phyloP scores from a whole-genome alignment of 108 stramenopile species.

The Seminavis robusta region DNA sequence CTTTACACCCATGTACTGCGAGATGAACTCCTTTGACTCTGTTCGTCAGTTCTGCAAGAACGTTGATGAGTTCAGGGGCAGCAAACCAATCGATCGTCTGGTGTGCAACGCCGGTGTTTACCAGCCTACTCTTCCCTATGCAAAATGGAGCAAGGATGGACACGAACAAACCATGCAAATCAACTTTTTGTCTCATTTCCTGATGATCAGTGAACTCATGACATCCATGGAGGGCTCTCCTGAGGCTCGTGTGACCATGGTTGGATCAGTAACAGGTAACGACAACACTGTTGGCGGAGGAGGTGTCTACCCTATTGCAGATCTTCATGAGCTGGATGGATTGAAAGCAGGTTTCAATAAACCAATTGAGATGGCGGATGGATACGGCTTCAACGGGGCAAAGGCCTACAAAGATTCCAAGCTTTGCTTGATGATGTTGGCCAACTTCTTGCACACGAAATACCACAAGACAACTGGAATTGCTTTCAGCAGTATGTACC shows the following conservation, averaged over 20 bases:
- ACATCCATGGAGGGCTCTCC: constrained; percentile 59
- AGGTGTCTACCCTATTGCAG: constrained; percentile 89
- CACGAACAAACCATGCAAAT: constrained; percentile 93
- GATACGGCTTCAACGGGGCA: constrained; percentile 87
- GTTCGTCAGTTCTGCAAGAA: constrained; percentile 79
- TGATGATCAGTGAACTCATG: constrained; percentile 70
- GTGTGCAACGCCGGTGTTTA: constrained; percentile 91
- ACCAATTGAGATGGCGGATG: constrained; percentile 88
- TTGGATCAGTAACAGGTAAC: constrained; percentile 89
- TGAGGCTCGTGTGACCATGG: constrained; percentile 78
- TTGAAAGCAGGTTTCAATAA: constrained; percentile 81
- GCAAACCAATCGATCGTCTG: constrained; percentile 82
- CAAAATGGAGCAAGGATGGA: constrained; percentile 84
- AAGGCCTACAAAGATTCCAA: constrained; percentile 93
- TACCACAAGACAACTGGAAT: constrained; percentile 70
- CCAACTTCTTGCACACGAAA: constrained; percentile 55
- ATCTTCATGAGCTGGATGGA: constrained; percentile 82
- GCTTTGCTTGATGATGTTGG: constrained; percentile 71
- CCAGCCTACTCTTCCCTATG: constrained; percentile 76
- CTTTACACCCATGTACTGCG: constrained; percentile 84
- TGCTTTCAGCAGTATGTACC: constrained; percentile 64
- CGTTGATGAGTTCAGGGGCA: constrained; percentile 59
- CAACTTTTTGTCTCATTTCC: constrained; percentile 85
- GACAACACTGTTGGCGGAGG: constrained; percentile 92
- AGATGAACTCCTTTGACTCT: constrained; percentile 83